Evolutionary conservation across 2,329 filamentous ascomycete genomes (phyloP).

Genomic region (Torrubiellomyces zombiae): DNA sequence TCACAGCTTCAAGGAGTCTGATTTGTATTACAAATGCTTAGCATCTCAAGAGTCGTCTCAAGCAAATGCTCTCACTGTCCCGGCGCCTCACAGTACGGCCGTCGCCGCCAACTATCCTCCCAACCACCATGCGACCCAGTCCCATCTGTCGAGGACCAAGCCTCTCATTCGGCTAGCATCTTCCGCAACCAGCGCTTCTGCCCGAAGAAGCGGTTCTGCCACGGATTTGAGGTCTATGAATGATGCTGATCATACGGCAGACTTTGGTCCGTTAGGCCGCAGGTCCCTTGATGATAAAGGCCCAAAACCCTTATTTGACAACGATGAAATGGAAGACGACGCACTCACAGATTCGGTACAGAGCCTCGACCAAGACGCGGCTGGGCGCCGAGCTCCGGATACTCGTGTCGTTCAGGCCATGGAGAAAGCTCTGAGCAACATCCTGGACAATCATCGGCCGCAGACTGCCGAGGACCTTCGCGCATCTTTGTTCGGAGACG

Average conservation of each 20-base stretch:
- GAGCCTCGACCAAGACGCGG: slow-evolving; percentile 55
- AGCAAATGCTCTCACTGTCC: too few relatives aligned
- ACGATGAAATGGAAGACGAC: slow-evolving; percentile 63
- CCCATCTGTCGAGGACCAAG: slow-evolving; percentile 26
- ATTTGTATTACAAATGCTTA: slow-evolving; percentile 90
- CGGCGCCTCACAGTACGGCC: too few relatives aligned
- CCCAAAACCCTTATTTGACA: slow-evolving; percentile 51
- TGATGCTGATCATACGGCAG: slow-evolving; percentile 21
- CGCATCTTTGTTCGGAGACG: slow-evolving; percentile 43
- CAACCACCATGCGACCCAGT: slow-evolving; percentile 16
- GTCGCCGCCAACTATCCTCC: slow-evolving; percentile 1
- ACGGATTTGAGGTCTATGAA: slow-evolving; percentile 26
- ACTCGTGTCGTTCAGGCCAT: slow-evolving; percentile 78
- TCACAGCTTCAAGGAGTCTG: slow-evolving; percentile 75
- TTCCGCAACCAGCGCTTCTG: slow-evolving; percentile 17
- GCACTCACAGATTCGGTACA: slow-evolving; percentile 54
- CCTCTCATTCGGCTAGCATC: slow-evolving; percentile 22
- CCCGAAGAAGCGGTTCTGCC: slow-evolving; percentile 28
- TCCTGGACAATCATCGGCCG: slow-evolving; percentile 63
- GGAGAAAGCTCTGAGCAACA: slow-evolving; percentile 80
- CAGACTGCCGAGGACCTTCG: slow-evolving; percentile 47
- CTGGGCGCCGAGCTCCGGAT: slow-evolving; percentile 44
- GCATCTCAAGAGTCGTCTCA: slow-evolving; percentile 62
- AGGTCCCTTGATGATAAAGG: slow-evolving; percentile 53
- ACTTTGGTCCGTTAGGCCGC: slow-evolving; percentile 28